Evolutionary conservation across 441 rosid genomes (phyloP).

Genomic region (Eutrema salsugineum): DNA sequence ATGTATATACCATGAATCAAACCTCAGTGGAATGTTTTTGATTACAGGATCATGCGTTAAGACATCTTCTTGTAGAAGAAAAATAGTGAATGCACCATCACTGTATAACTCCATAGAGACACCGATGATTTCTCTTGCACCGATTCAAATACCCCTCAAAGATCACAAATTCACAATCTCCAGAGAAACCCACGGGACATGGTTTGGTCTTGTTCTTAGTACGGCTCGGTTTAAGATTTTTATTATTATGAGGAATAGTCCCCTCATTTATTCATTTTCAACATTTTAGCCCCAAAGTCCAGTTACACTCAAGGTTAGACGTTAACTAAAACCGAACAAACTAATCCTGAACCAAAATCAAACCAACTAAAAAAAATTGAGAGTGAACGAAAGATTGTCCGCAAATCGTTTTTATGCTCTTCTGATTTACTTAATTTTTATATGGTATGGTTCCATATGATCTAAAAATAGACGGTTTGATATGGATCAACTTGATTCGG

Average conservation of each 20-base stretch:
- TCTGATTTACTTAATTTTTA: not conserved
- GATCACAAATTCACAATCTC: not conserved
- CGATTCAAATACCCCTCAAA: not conserved
- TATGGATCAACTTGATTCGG: not conserved
- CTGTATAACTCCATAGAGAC: not conserved
- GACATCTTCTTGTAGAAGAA: constrained; percentile 26
- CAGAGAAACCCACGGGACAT: not conserved
- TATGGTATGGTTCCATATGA: not conserved
- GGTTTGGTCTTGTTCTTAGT: not conserved
- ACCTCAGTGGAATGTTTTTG: constrained; percentile 41
- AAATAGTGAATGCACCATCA: not conserved
- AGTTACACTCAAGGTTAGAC: too few relatives aligned
- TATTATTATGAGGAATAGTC: not conserved
- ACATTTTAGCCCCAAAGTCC: not conserved
- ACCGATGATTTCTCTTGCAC: not conserved
- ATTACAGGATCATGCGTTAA: constrained; percentile 1
- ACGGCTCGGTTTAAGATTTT: not conserved
- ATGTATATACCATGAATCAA: constrained; percentile 38
- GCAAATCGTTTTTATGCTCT: too few relatives aligned
- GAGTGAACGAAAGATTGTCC: too few relatives aligned
- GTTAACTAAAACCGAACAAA: not conserved
- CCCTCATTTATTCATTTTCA: not conserved
- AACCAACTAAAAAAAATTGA: too few relatives aligned
- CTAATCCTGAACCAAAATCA: not conserved
- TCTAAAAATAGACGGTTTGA: not conserved